phyloP scores from a whole-genome alignment of 2,329 filamentous ascomycete genomes.

The Bipolaris gigantea region DNA sequence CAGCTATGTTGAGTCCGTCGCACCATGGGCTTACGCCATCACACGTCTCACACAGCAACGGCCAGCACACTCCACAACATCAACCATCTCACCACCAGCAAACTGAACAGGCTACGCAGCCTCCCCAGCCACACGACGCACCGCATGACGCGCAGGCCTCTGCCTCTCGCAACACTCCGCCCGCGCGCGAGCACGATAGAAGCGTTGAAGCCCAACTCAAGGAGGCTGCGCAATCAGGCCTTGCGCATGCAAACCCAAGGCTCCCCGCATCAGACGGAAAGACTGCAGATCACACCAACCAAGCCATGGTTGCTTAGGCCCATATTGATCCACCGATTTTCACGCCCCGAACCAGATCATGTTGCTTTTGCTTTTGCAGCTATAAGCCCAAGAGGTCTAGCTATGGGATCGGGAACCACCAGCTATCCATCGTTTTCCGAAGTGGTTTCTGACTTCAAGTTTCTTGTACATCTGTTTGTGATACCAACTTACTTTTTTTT shows the following conservation, averaged over 20 bases:
- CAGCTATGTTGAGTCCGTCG: slow-evolving; percentile 30
- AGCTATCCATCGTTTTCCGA: background rate
- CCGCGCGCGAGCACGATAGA: slow-evolving; percentile 26
- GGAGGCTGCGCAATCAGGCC: slow-evolving; percentile 38
- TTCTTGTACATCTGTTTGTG: slow-evolving; percentile 7
- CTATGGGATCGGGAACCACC: background rate
- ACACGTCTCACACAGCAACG: slow-evolving; percentile 20
- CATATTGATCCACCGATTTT: background rate
- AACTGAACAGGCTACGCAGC: slow-evolving; percentile 3
- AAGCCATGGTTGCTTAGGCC: slow-evolving; percentile 32
- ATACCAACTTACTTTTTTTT: background rate
- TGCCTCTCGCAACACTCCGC: slow-evolving; percentile 26
- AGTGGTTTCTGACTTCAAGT: background rate
- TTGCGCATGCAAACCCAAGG: slow-evolving; percentile 33
- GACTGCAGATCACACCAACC: slow-evolving; percentile 24
- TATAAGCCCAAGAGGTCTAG: background rate
- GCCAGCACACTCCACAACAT: slow-evolving; percentile 16
- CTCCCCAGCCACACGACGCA: slow-evolving; percentile 10
- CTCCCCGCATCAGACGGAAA: slow-evolving; percentile 20
- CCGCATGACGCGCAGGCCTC: slow-evolving; percentile 23
- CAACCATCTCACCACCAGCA: slow-evolving; percentile 10
- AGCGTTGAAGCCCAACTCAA: slow-evolving; percentile 37
- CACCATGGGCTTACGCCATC: slow-evolving; percentile 29
- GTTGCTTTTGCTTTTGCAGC: background rate
- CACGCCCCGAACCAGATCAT: background rate